Evolutionary conservation across 805 yeast genomes (phyloP), one percentile per base, ranked within the genome.

Genomic region (Sugiyamaella boreocaroliniensis): DNA sequence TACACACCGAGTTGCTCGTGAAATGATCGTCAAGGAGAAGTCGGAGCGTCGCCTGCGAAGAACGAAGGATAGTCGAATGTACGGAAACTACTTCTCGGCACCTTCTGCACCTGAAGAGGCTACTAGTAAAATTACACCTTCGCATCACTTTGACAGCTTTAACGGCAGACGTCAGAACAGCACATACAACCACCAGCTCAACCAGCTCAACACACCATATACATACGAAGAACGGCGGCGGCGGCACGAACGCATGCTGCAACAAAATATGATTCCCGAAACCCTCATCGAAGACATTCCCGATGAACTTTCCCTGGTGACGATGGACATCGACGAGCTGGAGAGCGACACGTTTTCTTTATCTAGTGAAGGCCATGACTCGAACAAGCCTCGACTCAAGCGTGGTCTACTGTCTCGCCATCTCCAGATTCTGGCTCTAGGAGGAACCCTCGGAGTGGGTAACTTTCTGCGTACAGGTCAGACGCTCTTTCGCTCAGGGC

Each of bases 361-460:
- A 9, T 43, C 49, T 15, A 57, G 56, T 26, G 57, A 54, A 5
- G 47, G 37, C 19, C 22, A 43, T 10, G 45, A 53, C 18, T 32
- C 37, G 12, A 55, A 53, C 40, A 32, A 32, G 18, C 52, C 52
- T 7, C 45, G 49, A 12, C 51, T 59, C 5, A 86, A 81, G 55
- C 69, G 90, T 52, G 80, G 79, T 55, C 70, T 86, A 44, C 76
- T 76, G 50, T 80, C 81, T 29, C 69, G 89, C 19, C 92, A 86
- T 65, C 68, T 86, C 16, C 89, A 85, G 62, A 83, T 85, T 82
- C 82, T 86, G 46, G 86, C 90, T 0, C 71, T 86, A 29, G 89
- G 89, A 2, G 92, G 89, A 1, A 84, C 90, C 0, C 66, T 86
- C 4, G 93, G 93, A 1, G 92, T 86, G 14, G 93, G 95, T 0